phyloP scores from a whole-genome alignment of 2,329 filamentous ascomycete species.

The Lecanicillium sp. region DNA sequence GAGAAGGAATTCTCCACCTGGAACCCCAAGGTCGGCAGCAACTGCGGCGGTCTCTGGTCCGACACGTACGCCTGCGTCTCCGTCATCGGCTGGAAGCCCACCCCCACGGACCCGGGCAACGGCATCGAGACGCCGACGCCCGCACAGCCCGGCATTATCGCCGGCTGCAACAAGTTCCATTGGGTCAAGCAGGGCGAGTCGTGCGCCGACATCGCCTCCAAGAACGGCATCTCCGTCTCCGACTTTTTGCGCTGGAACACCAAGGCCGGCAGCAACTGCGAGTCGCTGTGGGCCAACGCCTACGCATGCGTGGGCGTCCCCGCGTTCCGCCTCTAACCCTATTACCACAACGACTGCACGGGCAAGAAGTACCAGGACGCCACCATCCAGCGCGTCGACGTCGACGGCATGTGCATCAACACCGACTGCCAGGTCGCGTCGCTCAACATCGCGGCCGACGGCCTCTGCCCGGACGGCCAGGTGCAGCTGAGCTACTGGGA shows the following conservation, averaged over 20 bases:
- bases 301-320: constrained; percentile 13
- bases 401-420: background rate
- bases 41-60: constrained; percentile 11
- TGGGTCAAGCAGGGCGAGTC: background rate
- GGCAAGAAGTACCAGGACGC: no score
- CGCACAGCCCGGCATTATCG: background rate
- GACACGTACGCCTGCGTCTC: background rate
- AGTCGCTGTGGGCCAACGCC: constrained; percentile 1
- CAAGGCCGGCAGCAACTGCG: constrained; percentile 1
- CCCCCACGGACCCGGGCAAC: constrained; percentile 1
- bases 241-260: constrained; percentile 15
- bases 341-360: no score
- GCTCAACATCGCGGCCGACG: background rate
- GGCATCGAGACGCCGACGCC: background rate
- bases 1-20: constrained; percentile 8
- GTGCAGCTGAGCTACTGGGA: constrained; percentile 1
- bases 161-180: background rate
- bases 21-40: constrained; percentile 14
- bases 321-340: no score
- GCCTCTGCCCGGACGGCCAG: background rate
- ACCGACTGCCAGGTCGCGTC: background rate
- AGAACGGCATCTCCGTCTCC: background rate
- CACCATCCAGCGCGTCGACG: no score
- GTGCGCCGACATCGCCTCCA: constrained; percentile 2
- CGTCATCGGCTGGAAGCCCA: background rate